phyloP scores from a whole-genome alignment of 2,329 filamentous ascomycete species.

The Sclerotinia spermophila region DNA sequence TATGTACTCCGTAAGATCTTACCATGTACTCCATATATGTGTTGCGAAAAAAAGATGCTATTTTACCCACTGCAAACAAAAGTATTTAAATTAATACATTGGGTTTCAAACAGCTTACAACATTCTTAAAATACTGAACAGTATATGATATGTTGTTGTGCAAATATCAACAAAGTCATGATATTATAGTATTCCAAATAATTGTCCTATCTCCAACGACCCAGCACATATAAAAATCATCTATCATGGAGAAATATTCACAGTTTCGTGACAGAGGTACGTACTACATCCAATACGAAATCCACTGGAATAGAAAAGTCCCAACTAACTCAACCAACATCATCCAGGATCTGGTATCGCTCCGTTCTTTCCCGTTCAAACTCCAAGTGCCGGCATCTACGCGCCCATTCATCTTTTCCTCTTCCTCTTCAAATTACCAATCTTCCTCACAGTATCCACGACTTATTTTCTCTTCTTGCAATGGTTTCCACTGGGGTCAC shows the following conservation, averaged over 20 bases:
- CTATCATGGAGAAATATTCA: conserved; percentile 68
- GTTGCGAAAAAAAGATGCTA: background rate
- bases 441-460: conserved; percentile 65
- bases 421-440: conserved; percentile 75
- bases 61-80: conserved; percentile 1
- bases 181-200: conserved; percentile 8
- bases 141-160: background rate
- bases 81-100: background rate
- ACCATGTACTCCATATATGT: background rate
- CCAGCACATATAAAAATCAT: background rate
- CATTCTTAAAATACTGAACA: background rate
- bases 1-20: no score
- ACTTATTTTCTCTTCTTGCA: conserved; percentile 80
- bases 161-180: conserved; percentile 8
- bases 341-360: conserved; percentile 83
- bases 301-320: background rate
- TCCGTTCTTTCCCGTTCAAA: conserved; percentile 82
- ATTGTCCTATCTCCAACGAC: background rate
- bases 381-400: conserved; percentile 59
- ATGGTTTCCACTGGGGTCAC: conserved; percentile 68
- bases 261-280: conserved; percentile 71
- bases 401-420: conserved; percentile 65
- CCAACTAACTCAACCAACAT: conserved; percentile 28
- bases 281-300: conserved; percentile 17
- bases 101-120: background rate